Base-by-base conservation (phyloP, 331 rosid species). In the Malus hybrid region DNA sequence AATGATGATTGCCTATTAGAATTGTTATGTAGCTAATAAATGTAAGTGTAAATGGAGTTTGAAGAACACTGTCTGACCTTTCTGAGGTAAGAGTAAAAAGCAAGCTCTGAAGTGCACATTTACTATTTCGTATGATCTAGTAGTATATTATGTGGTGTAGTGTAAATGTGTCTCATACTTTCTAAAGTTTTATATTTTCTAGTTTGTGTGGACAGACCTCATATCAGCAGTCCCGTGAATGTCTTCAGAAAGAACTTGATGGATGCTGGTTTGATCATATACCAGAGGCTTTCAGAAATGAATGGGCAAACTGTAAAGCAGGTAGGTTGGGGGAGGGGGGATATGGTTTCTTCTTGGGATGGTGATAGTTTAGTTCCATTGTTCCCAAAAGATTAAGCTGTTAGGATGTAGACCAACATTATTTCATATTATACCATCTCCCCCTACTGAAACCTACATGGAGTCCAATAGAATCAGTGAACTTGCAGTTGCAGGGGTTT, bases 181-280 rank as follows among this genome's bases (percentile, higher is more conserved):
- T 86, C 96, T 90, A 84, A 86, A 88, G 84, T 83, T 90, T 87
- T 88, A 90, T 90, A 83, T 77, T 84, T 83, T 88, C 83, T 88
- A 87, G 93, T 87, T 88, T 80, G 70, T 84, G 72, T 87, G 77
- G 78, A 78, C 96, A 92, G 97, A 81, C 83, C 62, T 88, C 94
- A 76, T 88, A 79, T 78, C 86, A 90, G 82, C 88, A 73, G 80
- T 86, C 93, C 62, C 76, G 69, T 68, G 81, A 76, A 69, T 69
- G 44, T 83, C 77, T 88, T 67, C 78, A 80, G 81, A 82, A 90
- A 74, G 94, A 92, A 78, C 89, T 92, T 70, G 87, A 86, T 69
- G 93, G 96, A 79, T 81, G 87, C 81, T 92, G 97, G 97, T 88
- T 86, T 27, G 96, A 92, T 88, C 89, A 80, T 79, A 88, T 92